A percentile compares a stretch with the other conserved stretches of the same genome.
phyloP scores from a whole-genome alignment of 805 yeast genomes.

The Candida ulmi region DNA sequence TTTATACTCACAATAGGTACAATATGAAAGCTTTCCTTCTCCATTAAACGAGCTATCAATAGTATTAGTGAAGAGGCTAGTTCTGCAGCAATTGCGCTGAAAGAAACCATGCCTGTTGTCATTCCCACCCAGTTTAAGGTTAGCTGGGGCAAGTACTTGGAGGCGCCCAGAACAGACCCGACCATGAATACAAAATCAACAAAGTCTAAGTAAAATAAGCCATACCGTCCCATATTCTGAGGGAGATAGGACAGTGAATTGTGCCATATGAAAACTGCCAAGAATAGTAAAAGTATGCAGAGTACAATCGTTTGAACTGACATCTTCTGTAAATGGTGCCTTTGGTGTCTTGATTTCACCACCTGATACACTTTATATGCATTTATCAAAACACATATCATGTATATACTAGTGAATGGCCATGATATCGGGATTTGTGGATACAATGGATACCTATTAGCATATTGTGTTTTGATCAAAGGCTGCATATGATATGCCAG shows the following conservation, averaged over 20 bases:
- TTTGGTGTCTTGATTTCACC: constrained; percentile 22
- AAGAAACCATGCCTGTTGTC: background rate
- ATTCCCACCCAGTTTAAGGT: constrained; percentile 1
- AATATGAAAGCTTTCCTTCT: background rate
- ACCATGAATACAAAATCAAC: constrained; percentile 36
- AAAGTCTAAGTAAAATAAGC: constrained; percentile 34
- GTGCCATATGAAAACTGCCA: constrained; percentile 2
- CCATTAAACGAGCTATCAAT: background rate
- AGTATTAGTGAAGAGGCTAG: background rate
- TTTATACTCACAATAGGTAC: background rate
- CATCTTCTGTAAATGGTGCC: constrained; percentile 32
- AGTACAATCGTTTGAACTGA: constrained; percentile 17
- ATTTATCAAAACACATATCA: constrained; percentile 7
- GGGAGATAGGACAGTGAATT: background rate
- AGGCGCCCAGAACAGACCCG: constrained; percentile 19
- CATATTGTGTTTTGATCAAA: constrained; percentile 20
- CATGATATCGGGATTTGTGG: constrained; percentile 23
- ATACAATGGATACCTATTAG: constrained; percentile 31
- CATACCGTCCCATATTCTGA: constrained; percentile 23
- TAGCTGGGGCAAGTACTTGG: constrained; percentile 36
- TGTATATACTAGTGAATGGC: constrained; percentile 16
- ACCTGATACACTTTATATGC: constrained; percentile 25
- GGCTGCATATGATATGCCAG: constrained; percentile 1
- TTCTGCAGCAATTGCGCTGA: background rate
- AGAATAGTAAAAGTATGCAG: background rate